A percentile compares a stretch with the other conserved stretches of the same genome.
These are phyloP conservation scores for Fusarium acutatum DNA, from an alignment of 2,329 filamentous ascomycete species.

Conservation along the genomic window DNA sequence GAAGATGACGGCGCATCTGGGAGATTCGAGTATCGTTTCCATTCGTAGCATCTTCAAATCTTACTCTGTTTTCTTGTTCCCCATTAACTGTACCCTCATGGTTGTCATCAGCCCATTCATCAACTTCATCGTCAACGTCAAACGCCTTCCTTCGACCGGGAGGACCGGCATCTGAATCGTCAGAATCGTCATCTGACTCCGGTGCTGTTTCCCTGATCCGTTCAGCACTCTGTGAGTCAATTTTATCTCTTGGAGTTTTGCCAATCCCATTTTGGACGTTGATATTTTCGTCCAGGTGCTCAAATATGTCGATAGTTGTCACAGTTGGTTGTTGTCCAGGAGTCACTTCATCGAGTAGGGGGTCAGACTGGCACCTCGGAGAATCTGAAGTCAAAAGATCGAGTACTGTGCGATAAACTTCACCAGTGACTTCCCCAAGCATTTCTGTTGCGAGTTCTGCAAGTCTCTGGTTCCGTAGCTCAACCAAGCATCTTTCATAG, in stretches of 20 bases:
- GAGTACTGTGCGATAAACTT: constrained; percentile 80
- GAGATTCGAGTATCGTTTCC: constrained; percentile 58
- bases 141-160: constrained; percentile 27
- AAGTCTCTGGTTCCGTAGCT: constrained; percentile 81
- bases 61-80: constrained; percentile 54
- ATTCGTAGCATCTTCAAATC: constrained; percentile 59
- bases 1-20: constrained; percentile 76
- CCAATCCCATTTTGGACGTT: constrained; percentile 67
- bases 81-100: constrained; percentile 44
- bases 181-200: constrained; percentile 47
- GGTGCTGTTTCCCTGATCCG: constrained; percentile 54
- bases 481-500: constrained; percentile 83
- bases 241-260: constrained; percentile 57
- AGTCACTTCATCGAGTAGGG: constrained; percentile 48
- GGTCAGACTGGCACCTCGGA: constrained; percentile 70
- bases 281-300: constrained; percentile 60
- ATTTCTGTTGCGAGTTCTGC: constrained; percentile 75
- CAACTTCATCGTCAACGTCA: constrained; percentile 46
- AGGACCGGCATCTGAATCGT: constrained; percentile 47
- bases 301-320: constrained; percentile 65
- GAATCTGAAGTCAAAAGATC: constrained; percentile 74
- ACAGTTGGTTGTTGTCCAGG: constrained; percentile 48
- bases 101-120: constrained; percentile 46
- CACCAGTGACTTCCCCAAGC: constrained; percentile 77
- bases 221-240: constrained; percentile 58